Evolutionary conservation across 495 filamentous ascomycete species (phyloP), one percentile per base, ranked within the genome.

Genomic region (Clavariopsis aquatica): DNA sequence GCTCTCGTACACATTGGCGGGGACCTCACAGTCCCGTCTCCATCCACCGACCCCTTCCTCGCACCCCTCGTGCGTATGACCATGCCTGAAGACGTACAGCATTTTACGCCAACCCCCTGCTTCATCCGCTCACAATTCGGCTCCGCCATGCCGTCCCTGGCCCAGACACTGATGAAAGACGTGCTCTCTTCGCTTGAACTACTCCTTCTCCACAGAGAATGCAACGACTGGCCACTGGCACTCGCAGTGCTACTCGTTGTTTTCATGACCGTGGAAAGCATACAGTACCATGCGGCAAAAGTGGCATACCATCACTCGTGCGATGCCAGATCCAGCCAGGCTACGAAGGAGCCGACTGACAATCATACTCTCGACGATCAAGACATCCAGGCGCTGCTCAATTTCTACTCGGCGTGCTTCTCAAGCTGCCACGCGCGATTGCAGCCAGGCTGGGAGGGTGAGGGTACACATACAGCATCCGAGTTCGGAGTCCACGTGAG

Each of bases 51-150:
- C 20, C 51, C 60, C 27, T 58, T 58, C 26, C 61, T 69, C 17
- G 49, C 61, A 15, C 52, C 57, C 17, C 43, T 67, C 1, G 41
- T 65, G 36, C 41, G 34, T 13, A 51, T 41, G 13, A 29, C 52
- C 23, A 62, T 58, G 62, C 26, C 56, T 4, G n/a, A 10, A 27
- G 23, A 23, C 49, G 28, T 13, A 54, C 27, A 45, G 17, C 20
- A 51, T 20, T 56, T 22, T 26, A 64, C 56, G 20, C 59, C 64
- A 17, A 71, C 68, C 0, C 71, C 71, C 45, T 73, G 71, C 54
- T 71, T 73, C 64, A 68, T 73, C 57, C 68, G 71, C 41, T 66
- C 58, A 3, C 68, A 73, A 51, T 28, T 73, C n/a, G 71, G 71
- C 56, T 54, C 53, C 43, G 47, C 64, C 5, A 68, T 73, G 68